A percentile compares a stretch with the other conserved stretches of the same genome.
Evolutionary conservation across 192 early-diverging fungal genomes (phyloP).

Genomic region (Tieghemiomyces parasiticus): DNA sequence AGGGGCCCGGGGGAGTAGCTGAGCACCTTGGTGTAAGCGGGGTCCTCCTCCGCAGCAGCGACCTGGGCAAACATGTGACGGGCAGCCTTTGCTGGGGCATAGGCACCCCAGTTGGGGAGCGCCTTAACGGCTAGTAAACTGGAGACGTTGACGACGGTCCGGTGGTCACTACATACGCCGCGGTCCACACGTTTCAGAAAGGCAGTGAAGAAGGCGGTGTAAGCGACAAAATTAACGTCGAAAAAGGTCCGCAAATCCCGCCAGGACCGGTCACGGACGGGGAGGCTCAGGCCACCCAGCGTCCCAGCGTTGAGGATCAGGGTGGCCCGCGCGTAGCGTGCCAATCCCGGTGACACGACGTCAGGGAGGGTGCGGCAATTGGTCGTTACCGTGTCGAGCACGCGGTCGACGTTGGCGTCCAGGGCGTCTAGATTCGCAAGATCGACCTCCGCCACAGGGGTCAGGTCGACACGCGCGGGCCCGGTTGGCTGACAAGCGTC

Average conservation of each 20-base stretch:
- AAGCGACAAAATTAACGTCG: conserved; percentile 42
- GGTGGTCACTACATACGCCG: conserved; percentile 11
- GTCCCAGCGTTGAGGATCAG: conserved; percentile 72
- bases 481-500: conserved; percentile 6
- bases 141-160: conserved; percentile 59
- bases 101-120: conserved; percentile 67
- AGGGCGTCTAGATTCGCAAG: not conserved
- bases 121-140: conserved; percentile 59
- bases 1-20: conserved; percentile 84
- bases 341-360: too few species aligned
- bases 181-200: conserved; percentile 18
- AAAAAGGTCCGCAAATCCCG: conserved; percentile 33
- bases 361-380: too few species aligned
- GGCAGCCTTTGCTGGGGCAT: conserved; percentile 67
- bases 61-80: conserved; percentile 58
- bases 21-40: conserved; percentile 39
- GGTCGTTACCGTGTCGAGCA: too few species aligned
- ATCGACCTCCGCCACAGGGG: not conserved
- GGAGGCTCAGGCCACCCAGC: conserved; percentile 46
- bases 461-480: conserved; percentile 10
- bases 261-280: conserved; percentile 29
- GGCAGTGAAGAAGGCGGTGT: conserved; percentile 23
- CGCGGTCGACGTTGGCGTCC: not conserved
- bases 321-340: too few species aligned
- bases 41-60: conserved; percentile 49